phyloP scores from a whole-genome alignment of 2,329 filamentous ascomycete species.

The Fusarium sterilihyphosum region DNA sequence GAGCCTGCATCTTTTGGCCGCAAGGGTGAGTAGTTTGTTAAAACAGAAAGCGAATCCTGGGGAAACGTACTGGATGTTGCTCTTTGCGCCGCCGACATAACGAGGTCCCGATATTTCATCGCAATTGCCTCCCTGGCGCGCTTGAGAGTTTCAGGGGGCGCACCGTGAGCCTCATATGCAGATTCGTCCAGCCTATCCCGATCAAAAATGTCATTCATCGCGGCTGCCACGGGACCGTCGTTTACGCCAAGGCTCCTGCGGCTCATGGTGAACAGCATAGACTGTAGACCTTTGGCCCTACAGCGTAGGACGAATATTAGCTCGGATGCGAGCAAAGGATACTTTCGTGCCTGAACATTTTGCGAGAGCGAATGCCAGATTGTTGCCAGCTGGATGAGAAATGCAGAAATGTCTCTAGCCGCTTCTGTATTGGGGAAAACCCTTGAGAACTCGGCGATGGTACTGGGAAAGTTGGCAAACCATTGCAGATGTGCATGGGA shows the following conservation, averaged over 20 bases:
- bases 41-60: not conserved
- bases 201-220: slow-evolving; percentile 39
- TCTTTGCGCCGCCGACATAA: slow-evolving; percentile 14
- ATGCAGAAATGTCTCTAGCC: slow-evolving; percentile 30
- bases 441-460: slow-evolving; percentile 16
- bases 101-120: slow-evolving; percentile 10
- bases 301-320: slow-evolving; percentile 38
- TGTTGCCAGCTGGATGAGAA: slow-evolving; percentile 37
- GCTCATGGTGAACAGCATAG: slow-evolving; percentile 45
- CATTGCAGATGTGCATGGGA: slow-evolving; percentile 39
- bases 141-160: slow-evolving; percentile 8
- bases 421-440: not conserved
- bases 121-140: slow-evolving; percentile 11
- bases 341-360: slow-evolving; percentile 28
- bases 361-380: slow-evolving; percentile 35
- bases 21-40: slow-evolving; percentile 11
- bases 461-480: slow-evolving; percentile 45
- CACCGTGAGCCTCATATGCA: slow-evolving; percentile 1
- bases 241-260: slow-evolving; percentile 41
- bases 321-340: slow-evolving; percentile 45
- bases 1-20: slow-evolving; percentile 12
- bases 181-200: slow-evolving; percentile 41
- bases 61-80: slow-evolving; percentile 22
- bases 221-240: slow-evolving; percentile 24
- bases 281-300: slow-evolving; percentile 37